phyloP scores from a whole-genome alignment of 2,329 filamentous ascomycete species.

The Colletotrichum tamarilloi region DNA sequence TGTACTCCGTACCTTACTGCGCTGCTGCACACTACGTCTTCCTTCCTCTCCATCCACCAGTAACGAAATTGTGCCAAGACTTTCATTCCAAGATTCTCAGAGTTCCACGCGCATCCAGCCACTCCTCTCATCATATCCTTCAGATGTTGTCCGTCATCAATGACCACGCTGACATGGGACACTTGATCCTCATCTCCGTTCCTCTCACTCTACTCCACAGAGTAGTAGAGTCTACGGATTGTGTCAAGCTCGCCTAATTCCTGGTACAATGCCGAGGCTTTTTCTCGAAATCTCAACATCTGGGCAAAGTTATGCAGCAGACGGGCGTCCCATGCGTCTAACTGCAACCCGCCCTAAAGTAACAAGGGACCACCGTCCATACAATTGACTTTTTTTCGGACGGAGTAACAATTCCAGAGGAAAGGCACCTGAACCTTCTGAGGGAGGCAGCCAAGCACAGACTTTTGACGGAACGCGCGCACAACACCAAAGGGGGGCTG shows the following conservation, averaged over 20 bases:
- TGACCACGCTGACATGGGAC: background rate
- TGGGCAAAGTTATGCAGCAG: slow-evolving; percentile 12
- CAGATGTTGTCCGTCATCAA: background rate
- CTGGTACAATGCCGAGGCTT: background rate
- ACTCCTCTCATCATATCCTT: background rate
- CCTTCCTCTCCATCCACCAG: background rate
- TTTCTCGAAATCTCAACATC: background rate
- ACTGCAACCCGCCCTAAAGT: background rate
- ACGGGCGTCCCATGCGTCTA: background rate
- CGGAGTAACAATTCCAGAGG: too few relatives aligned
- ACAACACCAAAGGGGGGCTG: background rate
- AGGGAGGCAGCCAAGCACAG: slow-evolving; percentile 25
- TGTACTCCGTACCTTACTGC: too few relatives aligned
- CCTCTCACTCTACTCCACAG: too few relatives aligned
- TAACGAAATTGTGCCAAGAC: background rate
- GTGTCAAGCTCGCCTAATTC: background rate
- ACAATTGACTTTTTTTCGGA: background rate
- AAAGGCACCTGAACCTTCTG: background rate
- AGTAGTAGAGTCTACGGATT: too few relatives aligned
- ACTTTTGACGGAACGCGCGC: background rate
- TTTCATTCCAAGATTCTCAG: background rate
- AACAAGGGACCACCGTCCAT: background rate
- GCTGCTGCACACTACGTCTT: background rate
- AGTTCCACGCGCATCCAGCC: background rate
- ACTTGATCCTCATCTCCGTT: background rate